Base-by-base conservation (phyloP, 257 asterid species). In the Solanum ossicruentum region DNA sequence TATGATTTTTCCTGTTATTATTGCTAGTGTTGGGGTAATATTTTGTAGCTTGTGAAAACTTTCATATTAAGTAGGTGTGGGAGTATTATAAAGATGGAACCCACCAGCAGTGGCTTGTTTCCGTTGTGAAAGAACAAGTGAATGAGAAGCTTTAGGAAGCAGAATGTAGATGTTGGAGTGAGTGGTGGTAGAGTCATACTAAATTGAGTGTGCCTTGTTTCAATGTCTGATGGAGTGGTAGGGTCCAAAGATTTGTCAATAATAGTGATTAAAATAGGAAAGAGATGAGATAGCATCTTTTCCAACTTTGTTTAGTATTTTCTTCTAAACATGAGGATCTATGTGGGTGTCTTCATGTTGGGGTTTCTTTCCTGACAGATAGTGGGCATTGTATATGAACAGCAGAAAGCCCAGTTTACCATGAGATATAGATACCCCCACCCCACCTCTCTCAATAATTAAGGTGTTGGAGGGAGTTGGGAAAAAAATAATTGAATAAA, bases 281-380 rank as follows among this genome's bases (percentile, higher is more conserved):
- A 45, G 49, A 82, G 84, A 88, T 88, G 86, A 86, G 55, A 67
- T 90, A 85, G 90, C 87, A 88, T 86, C 88, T 84, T 87, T 82
- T 82, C 90, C 88, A 82, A 84, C 89, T 89, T 84, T 83, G 75
- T 61, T 84, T 86, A 52, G 80, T 82, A 85, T 84, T 85, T 88
- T 85, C 85, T 51, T 87, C 85, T 84, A 71, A 83, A 89, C 91
- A 92, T 84, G 89, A 86, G 87, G 84, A 89, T 90, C 92, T 84
- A 84, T 56, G 89, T 90, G 90, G 91, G 91, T 83, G 90, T 88
- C 90, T 85, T 89, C 85, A 82, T 87, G 89, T 78, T 78, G 92
- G 89, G 82, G 67, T 84, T 88, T 87, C 89, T 87, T 85, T 86
- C 85, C 90, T 82, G 89, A 84, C 90, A 82, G 85, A 69, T 84